Conservation (phyloP, 768 basidiomycete species). For the Suillus alpinus region DNA sequence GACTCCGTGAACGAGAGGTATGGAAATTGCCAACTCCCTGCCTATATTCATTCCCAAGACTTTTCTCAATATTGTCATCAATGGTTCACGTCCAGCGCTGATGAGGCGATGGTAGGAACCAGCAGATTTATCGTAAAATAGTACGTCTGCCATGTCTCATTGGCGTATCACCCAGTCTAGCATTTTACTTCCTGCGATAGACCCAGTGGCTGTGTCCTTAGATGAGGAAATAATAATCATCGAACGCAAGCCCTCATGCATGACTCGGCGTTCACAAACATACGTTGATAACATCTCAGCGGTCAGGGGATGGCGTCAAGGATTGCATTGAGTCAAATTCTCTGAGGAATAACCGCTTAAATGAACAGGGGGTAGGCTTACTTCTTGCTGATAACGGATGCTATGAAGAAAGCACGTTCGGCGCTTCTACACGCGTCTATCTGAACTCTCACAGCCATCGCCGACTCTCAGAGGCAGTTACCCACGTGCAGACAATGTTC, state of each 20-base stretch:
- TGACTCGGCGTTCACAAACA: slow-evolving; percentile 91
- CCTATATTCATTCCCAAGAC: too few relatives aligned
- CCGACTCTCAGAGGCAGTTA: too few relatives aligned
- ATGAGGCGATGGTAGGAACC: slow-evolving; percentile 73
- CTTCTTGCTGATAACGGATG: not conserved
- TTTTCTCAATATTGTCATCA: too few relatives aligned
- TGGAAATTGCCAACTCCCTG: slow-evolving; percentile 16
- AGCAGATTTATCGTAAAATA: slow-evolving; percentile 96
- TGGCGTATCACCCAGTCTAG: not conserved
- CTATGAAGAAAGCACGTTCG: not conserved
- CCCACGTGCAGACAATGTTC: not conserved
- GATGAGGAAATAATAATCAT: slow-evolving; percentile 86
- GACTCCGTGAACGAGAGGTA: slow-evolving; percentile 78
- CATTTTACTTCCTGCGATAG: slow-evolving; percentile 30
- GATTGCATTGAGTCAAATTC: slow-evolving; percentile 33
- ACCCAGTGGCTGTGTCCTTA: slow-evolving; percentile 62
- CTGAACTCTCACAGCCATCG: not conserved
- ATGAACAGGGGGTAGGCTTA: not conserved
- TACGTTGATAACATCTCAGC: slow-evolving; percentile 67
- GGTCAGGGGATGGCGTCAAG: slow-evolving; percentile 75
- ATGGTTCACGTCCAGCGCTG: slow-evolving; percentile 91
- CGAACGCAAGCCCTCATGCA: slow-evolving; percentile 76
- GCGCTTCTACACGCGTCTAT: not conserved
- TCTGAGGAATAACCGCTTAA: not conserved
- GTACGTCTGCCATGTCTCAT: slow-evolving; percentile 39